Base-by-base conservation (phyloP, 139 green algal genomes). In the Parachlorella kessleri region DNA sequence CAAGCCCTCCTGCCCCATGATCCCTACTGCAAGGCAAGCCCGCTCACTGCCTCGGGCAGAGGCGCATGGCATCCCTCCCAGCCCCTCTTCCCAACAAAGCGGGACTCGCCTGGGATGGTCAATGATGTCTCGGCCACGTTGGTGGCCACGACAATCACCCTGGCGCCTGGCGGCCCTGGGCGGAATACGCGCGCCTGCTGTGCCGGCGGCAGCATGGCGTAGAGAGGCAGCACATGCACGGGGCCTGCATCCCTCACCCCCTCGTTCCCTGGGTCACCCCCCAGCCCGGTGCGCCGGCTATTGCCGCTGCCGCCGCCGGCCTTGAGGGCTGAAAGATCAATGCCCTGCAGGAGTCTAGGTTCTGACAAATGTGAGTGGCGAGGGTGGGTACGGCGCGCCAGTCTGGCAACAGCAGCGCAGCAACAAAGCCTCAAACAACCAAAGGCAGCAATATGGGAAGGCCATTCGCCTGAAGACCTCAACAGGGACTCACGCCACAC, bases 41-140 rank as follows among this genome's bases (percentile, higher is more conserved):
- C n/a, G n/a, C n/a, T n/a, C n/a, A n/a, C n/a, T n/a, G n/a, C n/a
- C n/a, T n/a, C n/a, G n/a, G n/a, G n/a, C n/a, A n/a, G n/a, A n/a
- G n/a, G n/a, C n/a, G n/a, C n/a, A n/a, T n/a, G n/a, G n/a, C n/a
- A n/a, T n/a, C n/a, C n/a, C n/a, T n/a, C n/a, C n/a, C 94, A 86
- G 4, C 94, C 94, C 26, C 88, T 87, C 73, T 97, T 93, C 40
- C 97, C 94, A 23, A 98, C 93, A 80, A 97, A 98, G 3, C 94
- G 90, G 35, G 94, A 90, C 70, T 91, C 92, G 88, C 94, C 94
- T 55, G 96, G 96, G 55, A 99, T 99, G 75, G 96, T 99, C 36
- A 99, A 88, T 1, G 94, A 98, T 0, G 96, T 99, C 83, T 99
- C 96, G 7, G 96, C 96, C 39, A 99, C 96, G 73, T 99, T 99